A percentile compares a stretch with the other conserved stretches of the same genome.
phyloP scores from a whole-genome alignment of 257 asterid genomes.

The Solanum lycopersicoides region DNA sequence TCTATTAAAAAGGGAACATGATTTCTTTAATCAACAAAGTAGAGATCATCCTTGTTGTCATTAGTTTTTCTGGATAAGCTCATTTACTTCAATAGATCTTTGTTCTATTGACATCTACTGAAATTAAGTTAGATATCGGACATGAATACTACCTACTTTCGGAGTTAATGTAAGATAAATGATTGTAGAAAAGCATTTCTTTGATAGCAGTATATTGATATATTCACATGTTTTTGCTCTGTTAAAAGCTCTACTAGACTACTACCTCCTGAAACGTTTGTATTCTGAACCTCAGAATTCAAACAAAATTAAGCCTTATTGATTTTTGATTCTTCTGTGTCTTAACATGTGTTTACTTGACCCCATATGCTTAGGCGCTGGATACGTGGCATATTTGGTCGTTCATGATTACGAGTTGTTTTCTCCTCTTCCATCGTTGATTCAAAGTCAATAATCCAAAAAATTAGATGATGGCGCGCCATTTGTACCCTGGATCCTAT shows the following conservation, averaged over 20 bases:
- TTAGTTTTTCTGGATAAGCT: neutral
- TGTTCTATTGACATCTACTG: neutral
- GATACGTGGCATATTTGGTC: constrained; percentile 61
- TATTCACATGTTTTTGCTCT: neutral
- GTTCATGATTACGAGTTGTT: constrained; percentile 12
- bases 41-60: neutral
- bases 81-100: neutral
- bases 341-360: neutral
- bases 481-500: neutral
- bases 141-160: neutral
- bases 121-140: neutral
- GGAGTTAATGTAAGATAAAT: neutral
- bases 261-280: neutral
- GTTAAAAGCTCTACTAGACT: neutral
- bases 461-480: neutral
- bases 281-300: neutral
- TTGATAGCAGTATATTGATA: neutral
- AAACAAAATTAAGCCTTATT: neutral
- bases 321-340: neutral
- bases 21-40: neutral
- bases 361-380: constrained; percentile 47
- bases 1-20: no score
- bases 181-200: neutral
- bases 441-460: neutral
- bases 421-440: neutral